phyloP scores from a whole-genome alignment of 2,329 filamentous ascomycete genomes.

The Trichoderma endophyticum region DNA sequence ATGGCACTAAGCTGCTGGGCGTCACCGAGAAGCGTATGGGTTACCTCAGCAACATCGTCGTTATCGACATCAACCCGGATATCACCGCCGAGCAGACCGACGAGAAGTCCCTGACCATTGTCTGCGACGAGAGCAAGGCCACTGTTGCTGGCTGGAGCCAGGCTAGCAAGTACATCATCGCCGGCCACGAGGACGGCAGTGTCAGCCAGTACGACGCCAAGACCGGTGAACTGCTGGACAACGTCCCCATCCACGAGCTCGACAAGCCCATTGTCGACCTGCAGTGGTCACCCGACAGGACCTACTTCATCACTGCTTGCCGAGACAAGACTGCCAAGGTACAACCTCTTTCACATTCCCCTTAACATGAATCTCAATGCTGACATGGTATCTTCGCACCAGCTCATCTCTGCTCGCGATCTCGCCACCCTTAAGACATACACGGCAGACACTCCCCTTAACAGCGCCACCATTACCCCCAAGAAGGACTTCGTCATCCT shows the following conservation, averaged over 20 bases:
- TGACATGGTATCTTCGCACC: background rate
- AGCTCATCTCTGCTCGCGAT: slow-evolving; percentile 80
- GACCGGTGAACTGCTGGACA: slow-evolving; percentile 78
- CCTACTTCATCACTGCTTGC: slow-evolving; percentile 96
- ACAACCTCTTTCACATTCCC: slow-evolving; percentile 25
- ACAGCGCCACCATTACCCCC: slow-evolving; percentile 88
- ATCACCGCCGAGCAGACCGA: slow-evolving; percentile 78
- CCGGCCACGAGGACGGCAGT: slow-evolving; percentile 93
- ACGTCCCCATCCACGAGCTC: slow-evolving; percentile 80
- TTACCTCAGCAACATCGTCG: slow-evolving; percentile 88
- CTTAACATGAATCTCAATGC: background rate
- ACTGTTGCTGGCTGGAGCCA: slow-evolving; percentile 98
- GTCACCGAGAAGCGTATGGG: slow-evolving; percentile 99
- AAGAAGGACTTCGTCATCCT: slow-evolving; percentile 98
- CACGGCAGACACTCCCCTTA: slow-evolving; percentile 86
- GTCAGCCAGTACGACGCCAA: slow-evolving; percentile 90
- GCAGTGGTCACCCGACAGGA: slow-evolving; percentile 90
- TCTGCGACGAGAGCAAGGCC: slow-evolving; percentile 93
- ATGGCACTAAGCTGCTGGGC: slow-evolving; percentile 83
- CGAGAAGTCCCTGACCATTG: slow-evolving; percentile 81
- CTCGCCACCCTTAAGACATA: slow-evolving; percentile 94
- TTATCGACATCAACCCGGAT: slow-evolving; percentile 84
- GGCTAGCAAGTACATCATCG: slow-evolving; percentile 91
- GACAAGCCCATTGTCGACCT: slow-evolving; percentile 83
- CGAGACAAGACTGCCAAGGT: slow-evolving; percentile 98